Evolutionary conservation across 176 grass and related monocot species (phyloP), one percentile per base, ranked within the genome.

Genomic region (Oryza punctata): DNA sequence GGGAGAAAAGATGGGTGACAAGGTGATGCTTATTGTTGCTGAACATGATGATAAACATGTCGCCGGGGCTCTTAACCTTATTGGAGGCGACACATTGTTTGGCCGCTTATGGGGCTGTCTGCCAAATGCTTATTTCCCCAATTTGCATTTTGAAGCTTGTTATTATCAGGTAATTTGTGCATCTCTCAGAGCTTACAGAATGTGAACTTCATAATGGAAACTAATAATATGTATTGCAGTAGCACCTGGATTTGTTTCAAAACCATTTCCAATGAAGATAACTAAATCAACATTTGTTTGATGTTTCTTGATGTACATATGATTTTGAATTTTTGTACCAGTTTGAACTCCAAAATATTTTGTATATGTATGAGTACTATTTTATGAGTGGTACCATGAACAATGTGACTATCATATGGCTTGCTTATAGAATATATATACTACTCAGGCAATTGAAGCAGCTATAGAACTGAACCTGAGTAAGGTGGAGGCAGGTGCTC

Each of bases 61-160:
- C 38, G 91, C 91, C 54, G 91, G 93, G 70, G 96, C 96, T 88
- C 91, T 99, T 81, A 99, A 99, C 67, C 85, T 99, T 83, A 94
- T 96, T 84, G 96, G 96, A 81, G 93, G 93, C 0, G 89, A 92
- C 73, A 96, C 93, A 75, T 75, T 99, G 59, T 99, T 94, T 87
- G 96, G 96, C 46, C 89, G 93, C 67, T 80, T 96, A 88, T 99
- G 96, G 96, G 93, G 96, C 65, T 99, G 96, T 75, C 85, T 92
- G 38, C 96, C 96, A 67, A 25, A 88, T 83, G 88, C 86, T 47
- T 91, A 92, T 80, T 99, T 92, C 78, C 93, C 96, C 83, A 94
- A 90, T 90, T 89, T 99, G 89, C 93, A 99, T 87, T 95, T 99
- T 75, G 93, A 99, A 88, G 93, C 93, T 60, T 99, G 96, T 43